Evolutionary conservation across 2,329 filamentous ascomycete genomes (phyloP).

Genomic region (Pseudogymnoascus sp.): DNA sequence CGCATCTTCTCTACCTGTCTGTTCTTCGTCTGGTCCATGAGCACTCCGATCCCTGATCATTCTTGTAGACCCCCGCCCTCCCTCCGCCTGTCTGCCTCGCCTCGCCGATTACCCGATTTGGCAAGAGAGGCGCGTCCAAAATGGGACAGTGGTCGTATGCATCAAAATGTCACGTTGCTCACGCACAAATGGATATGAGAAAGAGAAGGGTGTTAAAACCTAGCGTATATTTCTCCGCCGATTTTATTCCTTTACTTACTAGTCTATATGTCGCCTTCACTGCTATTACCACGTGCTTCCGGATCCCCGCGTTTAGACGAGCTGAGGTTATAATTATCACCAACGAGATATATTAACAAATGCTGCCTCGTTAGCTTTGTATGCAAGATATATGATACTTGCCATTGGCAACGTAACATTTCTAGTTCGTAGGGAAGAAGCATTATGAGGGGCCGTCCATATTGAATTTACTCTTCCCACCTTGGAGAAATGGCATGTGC

Average conservation of each 20-base stretch:
- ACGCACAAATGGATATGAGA: background rate
- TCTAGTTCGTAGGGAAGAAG: background rate
- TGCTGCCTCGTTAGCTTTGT: background rate
- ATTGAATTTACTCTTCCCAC: background rate
- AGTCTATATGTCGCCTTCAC: background rate
- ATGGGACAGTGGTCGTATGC: background rate
- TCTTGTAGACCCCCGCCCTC: background rate
- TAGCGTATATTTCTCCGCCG: background rate
- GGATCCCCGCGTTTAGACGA: background rate
- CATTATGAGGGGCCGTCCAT: background rate
- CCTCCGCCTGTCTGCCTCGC: background rate
- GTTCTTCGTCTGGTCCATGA: no score
- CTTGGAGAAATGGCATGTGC: background rate
- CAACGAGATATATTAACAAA: background rate
- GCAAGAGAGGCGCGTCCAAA: background rate
- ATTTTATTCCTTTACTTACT: background rate
- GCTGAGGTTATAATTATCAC: background rate
- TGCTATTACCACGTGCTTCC: background rate
- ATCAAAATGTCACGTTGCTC: background rate
- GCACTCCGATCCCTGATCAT: no score
- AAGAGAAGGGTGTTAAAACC: background rate
- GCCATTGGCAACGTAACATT: background rate
- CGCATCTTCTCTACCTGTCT: no score
- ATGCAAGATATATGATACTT: background rate
- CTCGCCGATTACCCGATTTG: background rate